Evolutionary conservation across 2,329 filamentous ascomycete genomes (phyloP), one percentile per base, ranked within the genome.

Genomic region (Cladophialophora chaetospira): DNA sequence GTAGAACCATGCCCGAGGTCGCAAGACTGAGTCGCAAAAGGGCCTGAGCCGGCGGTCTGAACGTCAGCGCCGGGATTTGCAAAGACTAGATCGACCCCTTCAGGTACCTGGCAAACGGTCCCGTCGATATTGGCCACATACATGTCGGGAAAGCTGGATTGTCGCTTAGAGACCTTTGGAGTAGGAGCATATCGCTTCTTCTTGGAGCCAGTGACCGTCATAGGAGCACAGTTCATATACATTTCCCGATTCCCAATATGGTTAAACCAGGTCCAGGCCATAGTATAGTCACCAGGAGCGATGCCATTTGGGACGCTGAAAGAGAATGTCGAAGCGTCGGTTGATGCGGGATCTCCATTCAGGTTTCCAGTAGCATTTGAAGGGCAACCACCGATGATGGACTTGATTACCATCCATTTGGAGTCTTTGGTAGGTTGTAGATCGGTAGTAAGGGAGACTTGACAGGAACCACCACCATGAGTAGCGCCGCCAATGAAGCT

Each of bases 191-290:
- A 68, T 5, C 76, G 70, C 68, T 84, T 82, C 51, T 72, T 70
- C 1, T 75, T 72, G 19, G 75, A 74, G 3, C 72, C 75, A 0
- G 82, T 83, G 21, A 97, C 79, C 0, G 79, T 81, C 45, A 96
- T 72, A 0, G 89, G 84, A 0, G 88, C 90, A 66, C 93, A 99
- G 81, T 96, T 95, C 91, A 96, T 96, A 80, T 97, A 97, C 81
- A 96, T 91, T 71, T 97, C 94, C 1, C 92, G 87, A 77, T 96
- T 96, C 2, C 94, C 94, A 8, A 96, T 69, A 58, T 88, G 88
- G 74, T 97, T 97, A 74, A 96, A 85, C 94, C 94, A 97, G 0
- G 91, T 91, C 91, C 92, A 97, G 0, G 90, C 90, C 4, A 97
- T 79, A 0, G 86, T 89, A 23, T 88, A 92, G 36, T 91, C 82